Evolutionary conservation across 257 asterid genomes (phyloP).

Genomic region (Fraxinus anomala): DNA sequence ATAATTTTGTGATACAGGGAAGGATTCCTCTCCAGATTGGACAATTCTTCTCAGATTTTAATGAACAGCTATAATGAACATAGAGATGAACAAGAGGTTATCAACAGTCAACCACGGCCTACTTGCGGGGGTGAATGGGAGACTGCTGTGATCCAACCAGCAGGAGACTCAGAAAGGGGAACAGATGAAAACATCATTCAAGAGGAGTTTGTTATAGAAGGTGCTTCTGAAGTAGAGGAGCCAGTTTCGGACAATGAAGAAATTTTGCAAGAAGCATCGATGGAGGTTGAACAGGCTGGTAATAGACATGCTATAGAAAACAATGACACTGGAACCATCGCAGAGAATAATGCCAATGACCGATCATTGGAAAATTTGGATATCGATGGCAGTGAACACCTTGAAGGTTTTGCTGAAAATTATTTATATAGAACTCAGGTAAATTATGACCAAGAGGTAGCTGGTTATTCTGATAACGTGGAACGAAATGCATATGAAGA

Average conservation of each 20-base stretch:
- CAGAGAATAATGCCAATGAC: conserved; percentile 24
- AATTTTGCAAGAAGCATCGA: conserved; percentile 29
- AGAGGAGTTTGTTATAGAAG: conserved; percentile 25
- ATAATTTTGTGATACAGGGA: conserved; percentile 53
- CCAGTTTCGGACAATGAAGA: conserved; percentile 33
- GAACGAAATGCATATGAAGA: conserved; percentile 40
- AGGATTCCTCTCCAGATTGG: conserved; percentile 75
- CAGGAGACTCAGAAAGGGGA: conserved; percentile 25
- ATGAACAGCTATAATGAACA: conserved; percentile 23
- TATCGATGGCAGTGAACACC: conserved; percentile 20
- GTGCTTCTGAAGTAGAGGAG: conserved; percentile 31
- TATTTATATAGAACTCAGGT: conserved; percentile 32
- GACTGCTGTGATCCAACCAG: conserved; percentile 21
- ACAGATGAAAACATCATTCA: conserved; percentile 23
- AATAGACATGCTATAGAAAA: conserved; percentile 30
- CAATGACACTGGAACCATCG: conserved; percentile 21
- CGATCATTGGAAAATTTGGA: conserved; percentile 34
- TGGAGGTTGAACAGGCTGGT: conserved; percentile 32
- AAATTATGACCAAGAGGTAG: conserved; percentile 30
- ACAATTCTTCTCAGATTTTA: conserved; percentile 38
- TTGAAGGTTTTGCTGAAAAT: conserved; percentile 37
- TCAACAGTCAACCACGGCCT: conserved; percentile 36
- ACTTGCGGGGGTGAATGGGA: conserved; percentile 42
- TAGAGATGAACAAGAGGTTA: conserved; percentile 24
- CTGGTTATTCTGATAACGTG: conserved; percentile 21